Evolutionary conservation across 768 basidiomycete species (phyloP).

Genomic region (Kwoniella heveanensis): DNA sequence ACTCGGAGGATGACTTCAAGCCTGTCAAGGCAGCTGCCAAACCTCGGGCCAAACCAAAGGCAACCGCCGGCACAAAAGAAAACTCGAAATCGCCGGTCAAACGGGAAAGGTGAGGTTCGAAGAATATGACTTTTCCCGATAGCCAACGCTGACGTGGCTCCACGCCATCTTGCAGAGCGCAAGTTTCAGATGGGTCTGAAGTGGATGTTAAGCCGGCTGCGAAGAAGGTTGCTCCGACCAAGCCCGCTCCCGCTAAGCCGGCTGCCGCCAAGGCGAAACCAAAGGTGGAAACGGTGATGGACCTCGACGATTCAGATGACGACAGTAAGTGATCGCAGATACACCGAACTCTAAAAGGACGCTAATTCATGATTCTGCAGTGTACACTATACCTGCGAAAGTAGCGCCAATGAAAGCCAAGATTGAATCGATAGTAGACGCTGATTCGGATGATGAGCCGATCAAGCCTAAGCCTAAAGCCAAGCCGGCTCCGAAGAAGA

Average conservation of each 20-base stretch:
- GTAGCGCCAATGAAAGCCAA: constrained; percentile 28
- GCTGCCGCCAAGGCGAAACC: constrained; percentile 28
- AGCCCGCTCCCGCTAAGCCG: constrained; percentile 29
- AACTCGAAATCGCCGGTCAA: constrained; percentile 34
- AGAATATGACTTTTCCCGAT: neutral
- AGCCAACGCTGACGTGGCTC: neutral
- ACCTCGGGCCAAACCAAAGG: constrained; percentile 44
- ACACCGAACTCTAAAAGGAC: neutral
- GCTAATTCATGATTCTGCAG: constrained; percentile 11
- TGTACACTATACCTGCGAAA: constrained; percentile 33
- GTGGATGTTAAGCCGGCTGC: constrained; percentile 53
- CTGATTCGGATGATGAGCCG: constrained; percentile 30
- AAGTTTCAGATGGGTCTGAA: constrained; percentile 39
- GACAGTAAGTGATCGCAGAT: constrained; percentile 27
- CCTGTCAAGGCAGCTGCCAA: constrained; percentile 61
- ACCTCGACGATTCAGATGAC: constrained; percentile 42
- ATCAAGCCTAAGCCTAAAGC: constrained; percentile 40
- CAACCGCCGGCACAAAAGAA: constrained; percentile 26
- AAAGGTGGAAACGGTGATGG: constrained; percentile 30
- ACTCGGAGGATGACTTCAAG: constrained; percentile 64
- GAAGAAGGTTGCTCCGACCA: constrained; percentile 50
- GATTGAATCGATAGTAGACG: constrained; percentile 11
- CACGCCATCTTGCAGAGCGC: constrained; percentile 9
- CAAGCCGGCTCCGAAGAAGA: constrained; percentile 35
- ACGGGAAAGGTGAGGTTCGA: constrained; percentile 27